These are phyloP conservation scores for Tetrahymena malaccensis DNA, from an alignment of 73 alveolate species.

Conservation along the genomic window DNA sequence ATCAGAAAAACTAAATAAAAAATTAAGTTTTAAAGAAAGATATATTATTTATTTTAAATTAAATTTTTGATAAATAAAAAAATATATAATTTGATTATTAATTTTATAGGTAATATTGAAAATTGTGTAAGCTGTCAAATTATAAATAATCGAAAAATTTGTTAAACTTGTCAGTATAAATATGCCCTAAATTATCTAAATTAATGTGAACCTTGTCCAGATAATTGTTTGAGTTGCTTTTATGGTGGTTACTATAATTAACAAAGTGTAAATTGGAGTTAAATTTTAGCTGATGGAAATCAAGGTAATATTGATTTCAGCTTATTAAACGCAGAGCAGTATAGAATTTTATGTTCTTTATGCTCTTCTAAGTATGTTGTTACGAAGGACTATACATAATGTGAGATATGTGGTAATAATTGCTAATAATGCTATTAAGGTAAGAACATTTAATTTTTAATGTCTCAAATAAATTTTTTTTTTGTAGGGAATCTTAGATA, in stretches of 20 bases:
- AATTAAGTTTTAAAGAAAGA: no score
- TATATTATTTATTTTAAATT: no score
- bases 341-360: neutral
- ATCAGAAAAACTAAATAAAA: no score
- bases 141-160: neutral
- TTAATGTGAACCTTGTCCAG: neutral
- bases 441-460: neutral
- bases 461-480: neutral
- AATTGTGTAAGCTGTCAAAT: neutral
- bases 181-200: neutral
- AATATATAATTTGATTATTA: neutral
- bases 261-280: neutral
- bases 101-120: neutral
- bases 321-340: neutral
- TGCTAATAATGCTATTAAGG: neutral
- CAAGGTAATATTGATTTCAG: neutral
- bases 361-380: neutral
- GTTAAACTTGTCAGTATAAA: neutral
- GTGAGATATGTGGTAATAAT: neutral
- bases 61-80: no score
- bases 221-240: neutral
- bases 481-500: neutral
- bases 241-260: neutral
- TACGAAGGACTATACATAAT: neutral
- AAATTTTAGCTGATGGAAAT: neutral